Conservation (phyloP, 805 yeast species). For the Ogataea minuta region DNA sequence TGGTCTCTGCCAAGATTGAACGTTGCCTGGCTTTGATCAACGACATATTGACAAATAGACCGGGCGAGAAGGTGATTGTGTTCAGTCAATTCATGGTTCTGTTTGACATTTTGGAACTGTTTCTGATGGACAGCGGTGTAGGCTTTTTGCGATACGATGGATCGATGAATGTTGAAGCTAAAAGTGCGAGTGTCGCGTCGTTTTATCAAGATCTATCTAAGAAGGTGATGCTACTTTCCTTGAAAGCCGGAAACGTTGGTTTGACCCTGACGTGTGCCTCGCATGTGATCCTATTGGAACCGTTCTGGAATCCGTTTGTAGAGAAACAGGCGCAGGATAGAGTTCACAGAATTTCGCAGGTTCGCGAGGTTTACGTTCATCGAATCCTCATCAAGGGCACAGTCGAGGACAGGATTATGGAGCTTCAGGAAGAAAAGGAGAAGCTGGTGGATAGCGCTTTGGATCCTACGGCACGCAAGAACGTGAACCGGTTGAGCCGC, state of each 20-base stretch:
- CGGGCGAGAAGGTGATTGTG: constrained; percentile 73
- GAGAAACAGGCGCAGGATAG: constrained; percentile 98
- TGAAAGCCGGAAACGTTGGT: constrained; percentile 95
- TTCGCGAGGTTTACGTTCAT: constrained; percentile 71
- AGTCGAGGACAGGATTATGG: constrained; percentile 87
- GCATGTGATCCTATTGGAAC: constrained; percentile 88
- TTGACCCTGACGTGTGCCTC: constrained; percentile 92
- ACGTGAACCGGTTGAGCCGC: constrained; percentile 60
- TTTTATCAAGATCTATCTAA: constrained; percentile 57
- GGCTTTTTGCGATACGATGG: constrained; percentile 75
- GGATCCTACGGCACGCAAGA: constrained; percentile 70
- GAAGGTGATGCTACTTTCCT: constrained; percentile 69
- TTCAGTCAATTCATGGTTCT: constrained; percentile 84
- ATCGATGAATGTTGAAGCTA: constrained; percentile 64
- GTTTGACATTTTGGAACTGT: constrained; percentile 61
- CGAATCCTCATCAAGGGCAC: constrained; percentile 65
- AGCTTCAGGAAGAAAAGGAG: constrained; percentile 74
- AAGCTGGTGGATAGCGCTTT: constrained; percentile 79
- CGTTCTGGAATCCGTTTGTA: constrained; percentile 97
- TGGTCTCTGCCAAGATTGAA: constrained; percentile 67
- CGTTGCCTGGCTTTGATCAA: constrained; percentile 57
- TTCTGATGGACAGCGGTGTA: constrained; percentile 47
- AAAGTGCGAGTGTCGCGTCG: constrained; percentile 59
- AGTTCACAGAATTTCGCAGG: constrained; percentile 92
- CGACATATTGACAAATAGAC: constrained; percentile 45